Percentiles rank a stretch among this genome's conserved stretches.
These are phyloP conservation scores for Neoscytalidium dimidiatum DNA, from an alignment of 2,329 filamentous ascomycete species.

Conservation along the genomic window DNA sequence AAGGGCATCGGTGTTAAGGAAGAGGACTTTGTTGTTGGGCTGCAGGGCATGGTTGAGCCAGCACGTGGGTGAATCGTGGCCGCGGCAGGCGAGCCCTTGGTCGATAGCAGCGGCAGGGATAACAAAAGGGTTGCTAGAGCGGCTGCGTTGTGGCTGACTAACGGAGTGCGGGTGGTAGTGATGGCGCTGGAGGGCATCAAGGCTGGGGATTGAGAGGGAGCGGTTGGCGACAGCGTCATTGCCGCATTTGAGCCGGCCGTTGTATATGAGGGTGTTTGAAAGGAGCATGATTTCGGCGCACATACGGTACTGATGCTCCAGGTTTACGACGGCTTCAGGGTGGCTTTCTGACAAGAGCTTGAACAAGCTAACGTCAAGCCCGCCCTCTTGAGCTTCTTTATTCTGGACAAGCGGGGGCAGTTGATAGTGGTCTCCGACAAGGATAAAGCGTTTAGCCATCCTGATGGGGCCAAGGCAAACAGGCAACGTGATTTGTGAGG, in stretches of 20 bases:
- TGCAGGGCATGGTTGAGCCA: slow-evolving; percentile 75
- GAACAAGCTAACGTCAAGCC: slow-evolving; percentile 90
- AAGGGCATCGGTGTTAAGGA: slow-evolving; percentile 85
- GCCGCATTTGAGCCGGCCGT: slow-evolving; percentile 87
- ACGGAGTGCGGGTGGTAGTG: slow-evolving; percentile 21
- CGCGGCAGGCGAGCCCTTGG: slow-evolving; percentile 49
- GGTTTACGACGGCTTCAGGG: slow-evolving; percentile 81
- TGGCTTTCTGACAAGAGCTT: slow-evolving; percentile 89
- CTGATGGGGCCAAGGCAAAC: slow-evolving; percentile 93
- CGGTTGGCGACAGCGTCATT: slow-evolving; percentile 71
- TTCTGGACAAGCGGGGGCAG: slow-evolving; percentile 93
- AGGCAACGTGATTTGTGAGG: slow-evolving; percentile 93
- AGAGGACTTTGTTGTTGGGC: slow-evolving; percentile 73
- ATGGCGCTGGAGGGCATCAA: slow-evolving; percentile 39
- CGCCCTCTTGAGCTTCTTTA: slow-evolving; percentile 80
- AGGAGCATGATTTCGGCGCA: slow-evolving; percentile 95
- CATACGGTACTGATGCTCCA: slow-evolving; percentile 98
- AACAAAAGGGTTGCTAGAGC: background rate
- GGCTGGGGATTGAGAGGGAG: slow-evolving; percentile 65
- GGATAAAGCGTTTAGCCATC: slow-evolving; percentile 87
- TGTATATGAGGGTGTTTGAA: slow-evolving; percentile 90
- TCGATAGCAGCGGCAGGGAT: background rate
- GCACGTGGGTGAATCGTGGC: slow-evolving; percentile 55
- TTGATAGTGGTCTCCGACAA: slow-evolving; percentile 96
- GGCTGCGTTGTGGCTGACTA: background rate